Percentiles rank a stretch among this genome's conserved stretches.
Evolutionary conservation across 768 basidiomycete genomes (phyloP).

Genomic region (Saitozyma sp.): DNA sequence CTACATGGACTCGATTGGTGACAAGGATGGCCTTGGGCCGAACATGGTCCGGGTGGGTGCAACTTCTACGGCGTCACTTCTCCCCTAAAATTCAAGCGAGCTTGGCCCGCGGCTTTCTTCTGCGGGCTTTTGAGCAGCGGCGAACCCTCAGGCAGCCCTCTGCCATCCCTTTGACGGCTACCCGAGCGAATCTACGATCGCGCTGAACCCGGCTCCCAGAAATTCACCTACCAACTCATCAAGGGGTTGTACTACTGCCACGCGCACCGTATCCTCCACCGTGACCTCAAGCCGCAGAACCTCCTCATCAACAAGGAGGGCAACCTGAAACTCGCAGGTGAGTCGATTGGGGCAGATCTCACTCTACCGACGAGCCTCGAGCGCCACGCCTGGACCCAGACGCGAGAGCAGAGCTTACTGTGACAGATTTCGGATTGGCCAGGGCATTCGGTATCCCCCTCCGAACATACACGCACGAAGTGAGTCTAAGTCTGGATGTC

Average conservation of each 20-base stretch:
- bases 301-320: constrained; percentile 83
- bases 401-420: constrained; percentile 1
- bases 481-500: constrained; percentile 50
- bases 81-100: neutral
- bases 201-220: constrained; percentile 57
- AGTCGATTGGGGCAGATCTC: constrained; percentile 4
- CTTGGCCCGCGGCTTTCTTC: no score
- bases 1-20: constrained; percentile 87
- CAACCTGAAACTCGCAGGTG: constrained; percentile 81
- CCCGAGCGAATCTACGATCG: neutral
- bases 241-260: constrained; percentile 93
- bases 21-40: constrained; percentile 60
- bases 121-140: neutral
- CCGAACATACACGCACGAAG: constrained; percentile 99
- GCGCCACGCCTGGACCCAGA: no score
- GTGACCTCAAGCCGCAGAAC: constrained; percentile 96
- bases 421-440: constrained; percentile 82
- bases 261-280: constrained; percentile 91
- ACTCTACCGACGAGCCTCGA: neutral
- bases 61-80: neutral
- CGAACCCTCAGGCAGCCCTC: neutral
- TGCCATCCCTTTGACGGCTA: no score
- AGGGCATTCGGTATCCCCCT: constrained; percentile 97
- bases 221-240: constrained; percentile 91
- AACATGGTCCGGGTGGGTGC: constrained; percentile 80